Percentiles rank a stretch among this genome's conserved stretches.
phyloP scores from a whole-genome alignment of 371 early-diverging fungal genomes.

The Caulochytrium protostelioides region DNA sequence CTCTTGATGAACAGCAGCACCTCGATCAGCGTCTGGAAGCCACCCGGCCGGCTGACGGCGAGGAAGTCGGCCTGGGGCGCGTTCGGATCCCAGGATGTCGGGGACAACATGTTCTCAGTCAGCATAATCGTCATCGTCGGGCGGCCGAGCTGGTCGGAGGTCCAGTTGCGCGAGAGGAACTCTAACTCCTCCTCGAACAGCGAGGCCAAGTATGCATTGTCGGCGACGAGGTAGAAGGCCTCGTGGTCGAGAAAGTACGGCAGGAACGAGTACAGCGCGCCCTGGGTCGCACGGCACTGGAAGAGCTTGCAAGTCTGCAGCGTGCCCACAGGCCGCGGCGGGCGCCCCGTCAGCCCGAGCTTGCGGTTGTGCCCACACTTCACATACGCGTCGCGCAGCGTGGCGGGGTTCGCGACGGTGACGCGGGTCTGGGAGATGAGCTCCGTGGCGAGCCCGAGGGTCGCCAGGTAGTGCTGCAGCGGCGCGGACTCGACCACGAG shows the following conservation, averaged over 20 bases:
- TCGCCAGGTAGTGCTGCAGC: conserved; percentile 42
- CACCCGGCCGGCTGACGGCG: no score
- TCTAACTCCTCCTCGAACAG: conserved; percentile 54
- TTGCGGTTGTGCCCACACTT: conserved; percentile 54
- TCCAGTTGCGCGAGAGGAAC: conserved; percentile 56
- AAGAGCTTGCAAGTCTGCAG: conserved; percentile 61
- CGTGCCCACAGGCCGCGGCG: conserved; percentile 45
- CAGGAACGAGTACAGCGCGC: conserved; percentile 59
- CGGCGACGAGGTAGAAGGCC: conserved; percentile 61
- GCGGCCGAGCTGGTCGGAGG: conserved; percentile 46
- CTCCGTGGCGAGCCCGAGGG: conserved; percentile 58
- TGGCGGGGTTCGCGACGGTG: conserved; percentile 53
- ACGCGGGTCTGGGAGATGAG: conserved; percentile 35
- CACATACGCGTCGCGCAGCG: conserved; percentile 51
- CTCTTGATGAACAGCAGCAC: not conserved
- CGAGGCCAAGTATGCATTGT: conserved; percentile 52
- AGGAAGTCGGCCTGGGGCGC: no score
- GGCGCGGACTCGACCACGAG: conserved; percentile 49
- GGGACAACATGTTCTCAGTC: conserved; percentile 54
- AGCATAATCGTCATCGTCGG: conserved; percentile 61
- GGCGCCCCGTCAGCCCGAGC: conserved; percentile 53
- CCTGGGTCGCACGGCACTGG: conserved; percentile 57
- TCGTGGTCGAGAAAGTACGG: conserved; percentile 75
- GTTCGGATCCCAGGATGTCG: no score
- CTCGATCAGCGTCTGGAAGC: not conserved